phyloP scores from a whole-genome alignment of 2,329 filamentous ascomycete species.

The Xylariales sp. region DNA sequence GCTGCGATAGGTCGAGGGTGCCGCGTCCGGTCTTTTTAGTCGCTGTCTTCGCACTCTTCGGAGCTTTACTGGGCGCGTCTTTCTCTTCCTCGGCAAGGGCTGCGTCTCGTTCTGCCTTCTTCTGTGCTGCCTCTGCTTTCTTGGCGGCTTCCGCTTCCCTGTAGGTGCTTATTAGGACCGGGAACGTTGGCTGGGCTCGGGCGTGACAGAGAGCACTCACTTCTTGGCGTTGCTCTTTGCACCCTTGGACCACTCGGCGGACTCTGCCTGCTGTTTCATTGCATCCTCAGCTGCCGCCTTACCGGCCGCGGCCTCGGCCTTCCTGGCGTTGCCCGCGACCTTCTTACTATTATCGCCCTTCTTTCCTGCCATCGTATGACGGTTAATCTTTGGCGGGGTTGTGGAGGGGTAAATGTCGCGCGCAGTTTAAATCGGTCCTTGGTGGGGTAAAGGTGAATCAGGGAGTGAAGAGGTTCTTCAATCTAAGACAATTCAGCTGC shows the following conservation, averaged over 20 bases:
- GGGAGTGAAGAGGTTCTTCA: not conserved
- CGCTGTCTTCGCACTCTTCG: constrained; percentile 65
- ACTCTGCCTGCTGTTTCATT: constrained; percentile 63
- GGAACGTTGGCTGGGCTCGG: too few relatives aligned
- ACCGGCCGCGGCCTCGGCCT: constrained; percentile 78
- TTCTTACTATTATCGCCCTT: constrained; percentile 86
- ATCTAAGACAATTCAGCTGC: too few relatives aligned
- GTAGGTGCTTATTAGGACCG: too few relatives aligned
- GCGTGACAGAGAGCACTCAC: constrained; percentile 60
- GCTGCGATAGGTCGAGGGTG: constrained; percentile 70
- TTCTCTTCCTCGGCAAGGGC: constrained; percentile 79
- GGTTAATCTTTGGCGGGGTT: not conserved
- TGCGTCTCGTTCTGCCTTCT: constrained; percentile 90
- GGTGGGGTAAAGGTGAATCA: not conserved
- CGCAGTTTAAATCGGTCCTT: not conserved
- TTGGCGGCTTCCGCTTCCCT: constrained; percentile 83
- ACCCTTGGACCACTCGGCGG: constrained; percentile 78
- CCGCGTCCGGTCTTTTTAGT: constrained; percentile 56
- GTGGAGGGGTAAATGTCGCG: constrained; percentile 1
- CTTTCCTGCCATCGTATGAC: constrained; percentile 60
- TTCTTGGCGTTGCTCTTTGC: constrained; percentile 83
- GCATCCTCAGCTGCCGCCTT: constrained; percentile 71
- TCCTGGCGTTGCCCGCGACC: constrained; percentile 81
- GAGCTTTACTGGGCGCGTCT: constrained; percentile 49
- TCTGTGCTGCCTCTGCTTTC: constrained; percentile 74